A percentile compares a stretch with the other conserved stretches of the same genome.
Conservation (phyloP, 2,329 filamentous ascomycete genomes). For the Elsinoe necatrix region DNA sequence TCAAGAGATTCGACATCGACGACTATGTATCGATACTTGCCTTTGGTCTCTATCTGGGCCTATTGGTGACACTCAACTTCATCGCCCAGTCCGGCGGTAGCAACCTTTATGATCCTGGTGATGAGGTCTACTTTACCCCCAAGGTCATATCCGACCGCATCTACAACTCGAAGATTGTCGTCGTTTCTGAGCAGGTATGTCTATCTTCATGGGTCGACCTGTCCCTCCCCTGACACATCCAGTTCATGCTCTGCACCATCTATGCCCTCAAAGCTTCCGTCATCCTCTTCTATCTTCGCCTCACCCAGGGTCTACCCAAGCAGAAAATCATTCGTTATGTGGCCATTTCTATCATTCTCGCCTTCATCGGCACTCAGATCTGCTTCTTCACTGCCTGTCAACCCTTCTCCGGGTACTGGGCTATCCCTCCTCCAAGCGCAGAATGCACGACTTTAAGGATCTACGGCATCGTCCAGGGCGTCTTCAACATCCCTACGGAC, state of each 20-base stretch:
- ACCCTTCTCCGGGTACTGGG: slow-evolving; percentile 20
- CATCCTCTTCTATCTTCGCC: slow-evolving; percentile 48
- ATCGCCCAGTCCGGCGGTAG: slow-evolving; percentile 36
- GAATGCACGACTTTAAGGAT: slow-evolving; percentile 51
- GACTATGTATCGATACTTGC: slow-evolving; percentile 50
- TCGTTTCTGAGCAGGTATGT: slow-evolving; percentile 40
- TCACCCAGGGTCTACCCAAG: slow-evolving; percentile 22
- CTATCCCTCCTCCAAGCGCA: slow-evolving; percentile 29
- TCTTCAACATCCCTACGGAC: slow-evolving; percentile 54
- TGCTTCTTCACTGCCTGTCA: slow-evolving; percentile 19
- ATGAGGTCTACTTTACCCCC: slow-evolving; percentile 29
- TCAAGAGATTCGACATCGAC: slow-evolving; percentile 44
- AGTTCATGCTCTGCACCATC: slow-evolving; percentile 50
- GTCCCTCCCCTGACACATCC: slow-evolving; percentile 25
- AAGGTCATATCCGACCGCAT: slow-evolving; percentile 32
- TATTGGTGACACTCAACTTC: slow-evolving; percentile 37
- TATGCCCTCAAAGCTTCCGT: slow-evolving; percentile 51
- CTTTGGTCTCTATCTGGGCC: slow-evolving; percentile 31
- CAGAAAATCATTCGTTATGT: slow-evolving; percentile 33
- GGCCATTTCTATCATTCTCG: slow-evolving; percentile 16
- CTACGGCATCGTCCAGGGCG: slow-evolving; percentile 51
- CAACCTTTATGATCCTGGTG: slow-evolving; percentile 32
- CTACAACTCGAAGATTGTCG: slow-evolving; percentile 38
- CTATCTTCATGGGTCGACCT: slow-evolving; percentile 45
- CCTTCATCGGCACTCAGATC: slow-evolving; percentile 18